Base-by-base conservation (phyloP, 306 rosid species). In the Luffa aegyptiaca region DNA sequence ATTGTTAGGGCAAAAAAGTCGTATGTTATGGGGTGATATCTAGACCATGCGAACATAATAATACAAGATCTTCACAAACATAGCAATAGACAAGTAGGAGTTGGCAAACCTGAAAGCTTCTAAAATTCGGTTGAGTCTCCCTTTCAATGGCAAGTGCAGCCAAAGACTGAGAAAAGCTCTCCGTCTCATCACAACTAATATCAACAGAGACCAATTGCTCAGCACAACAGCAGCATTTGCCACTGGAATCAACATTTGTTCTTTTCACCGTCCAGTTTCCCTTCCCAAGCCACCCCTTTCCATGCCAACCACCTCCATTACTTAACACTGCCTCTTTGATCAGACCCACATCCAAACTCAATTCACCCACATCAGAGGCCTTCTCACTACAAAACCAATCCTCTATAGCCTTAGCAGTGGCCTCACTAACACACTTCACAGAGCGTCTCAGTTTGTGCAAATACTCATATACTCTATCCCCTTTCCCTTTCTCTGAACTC, bases 261-360 rank as follows among this genome's bases (percentile, higher is more conserved):
- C 87, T 87, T 41, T 56, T 37, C 75, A 92, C 90, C 72, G 17
- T 52, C 98, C 98, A 95, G 62, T 84, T 84, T 55, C 98, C 98
- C 72, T 84, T 86, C 71, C 98, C 97, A 77, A 90, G 82, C 98
- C 97, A 94, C 20, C 98, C 97, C 73, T 52, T 85, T 64, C 96
- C 97, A 69, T 92, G 98, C 98, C 98, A 92, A 65, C 98, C 98
- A 79, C 98, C 97, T 18, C 97, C 97, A 48, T 88, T 90, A 48
- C 90, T 74, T 83, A 68, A 84, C 82, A 92, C 81, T 36, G 53
- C 87, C 18, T 88, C 93, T 58, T 78, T 85, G 9, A 91, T 84
- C 37, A 61, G 45, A 69, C 26, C 85, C 10, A 6, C 46, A 1
- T 91, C 97, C 79, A 77, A 83, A 84, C 65, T 79, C 78, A 6